phyloP scores from a whole-genome alignment of 148 eudicot genomes.

The Heliosperma pusillum region DNA sequence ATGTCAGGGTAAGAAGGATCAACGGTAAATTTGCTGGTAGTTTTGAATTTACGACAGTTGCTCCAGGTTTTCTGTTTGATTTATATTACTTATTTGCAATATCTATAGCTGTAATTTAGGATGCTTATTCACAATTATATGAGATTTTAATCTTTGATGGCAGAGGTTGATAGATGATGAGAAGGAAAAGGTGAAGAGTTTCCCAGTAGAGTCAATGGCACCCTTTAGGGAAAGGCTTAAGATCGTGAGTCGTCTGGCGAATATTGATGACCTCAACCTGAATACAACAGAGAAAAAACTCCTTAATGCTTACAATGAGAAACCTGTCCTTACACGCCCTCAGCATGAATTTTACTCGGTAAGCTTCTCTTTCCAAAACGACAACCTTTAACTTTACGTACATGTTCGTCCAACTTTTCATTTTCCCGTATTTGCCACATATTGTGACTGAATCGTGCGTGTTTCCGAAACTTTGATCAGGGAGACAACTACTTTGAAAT shows the following conservation, averaged over 20 bases:
- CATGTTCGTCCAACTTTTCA: no score
- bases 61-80: background rate
- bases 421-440: no score
- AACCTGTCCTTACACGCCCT: conserved; percentile 96
- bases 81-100: no score
- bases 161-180: conserved; percentile 83
- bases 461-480: conserved; percentile 31
- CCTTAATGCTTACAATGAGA: conserved; percentile 83
- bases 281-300: conserved; percentile 74
- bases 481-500: conserved; percentile 91
- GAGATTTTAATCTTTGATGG: background rate
- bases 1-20: conserved; percentile 51
- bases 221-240: conserved; percentile 84
- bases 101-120: no score
- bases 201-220: conserved; percentile 54
- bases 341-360: conserved; percentile 88
- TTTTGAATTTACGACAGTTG: background rate
- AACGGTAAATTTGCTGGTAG: background rate
- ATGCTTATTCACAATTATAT: background rate
- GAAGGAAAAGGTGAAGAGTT: conserved; percentile 66
- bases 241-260: conserved; percentile 72
- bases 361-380: conserved; percentile 8
- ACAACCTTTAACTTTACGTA: background rate
- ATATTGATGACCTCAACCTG: conserved; percentile 65
- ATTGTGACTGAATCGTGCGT: background rate